Evolutionary conservation across 805 yeast genomes (phyloP).

Genomic region (Candida easanensis): DNA sequence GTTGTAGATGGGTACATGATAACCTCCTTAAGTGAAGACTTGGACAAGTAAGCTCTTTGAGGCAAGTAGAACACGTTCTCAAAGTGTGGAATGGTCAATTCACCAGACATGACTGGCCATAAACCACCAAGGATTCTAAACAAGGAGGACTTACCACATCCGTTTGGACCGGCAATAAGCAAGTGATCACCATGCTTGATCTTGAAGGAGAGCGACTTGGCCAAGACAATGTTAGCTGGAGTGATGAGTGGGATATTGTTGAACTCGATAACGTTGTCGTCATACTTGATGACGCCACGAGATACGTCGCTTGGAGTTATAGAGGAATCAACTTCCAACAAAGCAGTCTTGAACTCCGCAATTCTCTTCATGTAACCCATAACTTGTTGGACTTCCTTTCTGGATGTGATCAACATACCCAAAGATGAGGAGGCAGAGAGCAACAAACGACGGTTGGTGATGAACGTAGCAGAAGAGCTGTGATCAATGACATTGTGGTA

Average conservation of each 20-base stretch:
- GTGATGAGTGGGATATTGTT: constrained; percentile 77
- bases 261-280: constrained; percentile 64
- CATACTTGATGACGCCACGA: constrained; percentile 36
- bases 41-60: constrained; percentile 80
- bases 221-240: constrained; percentile 76
- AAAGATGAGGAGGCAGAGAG: constrained; percentile 84
- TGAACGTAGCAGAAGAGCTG: constrained; percentile 73
- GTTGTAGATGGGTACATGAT: constrained; percentile 84
- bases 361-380: constrained; percentile 80
- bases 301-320: constrained; percentile 21
- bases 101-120: constrained; percentile 74
- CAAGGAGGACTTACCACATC: constrained; percentile 91
- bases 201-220: constrained; percentile 63
- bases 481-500: constrained; percentile 37
- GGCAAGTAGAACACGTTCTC: constrained; percentile 83
- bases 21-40: constrained; percentile 72
- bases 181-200: constrained; percentile 81
- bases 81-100: constrained; percentile 59
- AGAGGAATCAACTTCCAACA: constrained; percentile 45
- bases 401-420: constrained; percentile 81
- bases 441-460: constrained; percentile 81
- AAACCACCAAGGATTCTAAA: constrained; percentile 89
- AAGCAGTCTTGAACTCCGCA: constrained; percentile 61
- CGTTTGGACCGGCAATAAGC: constrained; percentile 92
- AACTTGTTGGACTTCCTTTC: constrained; percentile 79